A percentile compares a stretch with the other conserved stretches of the same genome.
Evolutionary conservation across 257 asterid genomes (phyloP).

Genomic region (Petrea volubilis): DNA sequence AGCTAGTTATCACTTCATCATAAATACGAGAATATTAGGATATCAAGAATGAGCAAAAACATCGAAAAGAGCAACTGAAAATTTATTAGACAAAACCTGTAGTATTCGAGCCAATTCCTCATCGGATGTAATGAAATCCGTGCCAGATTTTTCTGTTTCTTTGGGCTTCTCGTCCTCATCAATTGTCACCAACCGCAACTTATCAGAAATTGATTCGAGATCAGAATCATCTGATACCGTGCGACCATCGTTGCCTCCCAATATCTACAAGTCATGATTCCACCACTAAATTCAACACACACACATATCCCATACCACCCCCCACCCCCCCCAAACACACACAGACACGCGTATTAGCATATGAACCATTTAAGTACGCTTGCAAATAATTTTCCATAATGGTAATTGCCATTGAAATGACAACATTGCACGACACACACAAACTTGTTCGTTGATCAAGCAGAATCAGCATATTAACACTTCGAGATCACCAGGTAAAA

Average conservation of each 20-base stretch:
- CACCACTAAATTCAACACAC: not conserved
- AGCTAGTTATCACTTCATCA: slow-evolving; percentile 5
- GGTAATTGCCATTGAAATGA: not conserved
- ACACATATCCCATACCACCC: not conserved
- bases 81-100: slow-evolving; percentile 53
- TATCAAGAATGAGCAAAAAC: not conserved
- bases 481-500: not conserved
- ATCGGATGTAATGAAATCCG: slow-evolving; percentile 55
- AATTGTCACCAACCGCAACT: slow-evolving; percentile 57
- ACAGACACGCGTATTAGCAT: not conserved
- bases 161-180: slow-evolving; percentile 41
- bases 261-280: slow-evolving; percentile 43
- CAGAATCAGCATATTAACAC: not conserved
- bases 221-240: slow-evolving; percentile 60
- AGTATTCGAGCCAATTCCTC: slow-evolving; percentile 83
- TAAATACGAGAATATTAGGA: not conserved
- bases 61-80: not conserved
- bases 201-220: slow-evolving; percentile 57
- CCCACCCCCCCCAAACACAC: too few relatives aligned
- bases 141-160: slow-evolving; percentile 32
- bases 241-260: slow-evolving; percentile 54
- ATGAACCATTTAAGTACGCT: not conserved
- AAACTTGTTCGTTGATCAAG: not conserved
- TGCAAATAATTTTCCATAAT: not conserved
- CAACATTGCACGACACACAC: not conserved